Percentiles rank a stretch among this genome's conserved stretches.
These are phyloP conservation scores for Mortierella sp. DNA, from an alignment of 371 early-diverging fungal genomes.

Conservation along the genomic window DNA sequence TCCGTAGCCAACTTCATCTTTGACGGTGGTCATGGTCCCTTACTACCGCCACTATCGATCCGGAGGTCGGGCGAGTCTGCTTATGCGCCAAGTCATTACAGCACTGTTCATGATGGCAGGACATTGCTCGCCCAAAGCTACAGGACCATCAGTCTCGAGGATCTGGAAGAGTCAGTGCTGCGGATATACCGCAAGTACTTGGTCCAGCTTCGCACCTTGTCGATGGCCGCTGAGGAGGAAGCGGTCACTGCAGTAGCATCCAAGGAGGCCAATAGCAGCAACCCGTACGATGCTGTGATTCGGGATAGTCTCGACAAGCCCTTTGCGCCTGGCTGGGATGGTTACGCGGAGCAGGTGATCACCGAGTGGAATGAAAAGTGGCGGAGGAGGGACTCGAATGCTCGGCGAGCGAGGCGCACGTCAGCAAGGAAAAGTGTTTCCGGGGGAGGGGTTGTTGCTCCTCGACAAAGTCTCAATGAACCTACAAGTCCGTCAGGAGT, in stretches of 20 bases:
- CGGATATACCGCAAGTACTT: slow-evolving; percentile 23
- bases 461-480: background rate
- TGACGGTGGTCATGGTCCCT: slow-evolving; percentile 8
- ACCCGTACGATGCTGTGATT: background rate
- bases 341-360: slow-evolving; percentile 25
- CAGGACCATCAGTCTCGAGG: slow-evolving; percentile 16
- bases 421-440: background rate
- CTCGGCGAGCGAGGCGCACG: background rate
- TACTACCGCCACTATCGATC: slow-evolving; percentile 9
- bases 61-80: slow-evolving; percentile 11
- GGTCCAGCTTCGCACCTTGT: slow-evolving; percentile 20
- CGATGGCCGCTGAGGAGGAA: slow-evolving; percentile 25
- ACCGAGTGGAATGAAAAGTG: slow-evolving; percentile 28
- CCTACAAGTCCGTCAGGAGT: background rate
- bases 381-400: slow-evolving; percentile 1
- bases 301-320: slow-evolving; percentile 2
- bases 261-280: background rate
- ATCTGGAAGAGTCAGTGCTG: slow-evolving; percentile 20
- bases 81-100: background rate
- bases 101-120: slow-evolving; percentile 7
- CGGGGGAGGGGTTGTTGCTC: background rate
- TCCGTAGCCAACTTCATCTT: background rate
- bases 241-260: background rate
- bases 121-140: slow-evolving; percentile 17
- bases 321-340: slow-evolving; percentile 13